phyloP scores from a whole-genome alignment of 495 filamentous ascomycete species.

The Darksidea phi region DNA sequence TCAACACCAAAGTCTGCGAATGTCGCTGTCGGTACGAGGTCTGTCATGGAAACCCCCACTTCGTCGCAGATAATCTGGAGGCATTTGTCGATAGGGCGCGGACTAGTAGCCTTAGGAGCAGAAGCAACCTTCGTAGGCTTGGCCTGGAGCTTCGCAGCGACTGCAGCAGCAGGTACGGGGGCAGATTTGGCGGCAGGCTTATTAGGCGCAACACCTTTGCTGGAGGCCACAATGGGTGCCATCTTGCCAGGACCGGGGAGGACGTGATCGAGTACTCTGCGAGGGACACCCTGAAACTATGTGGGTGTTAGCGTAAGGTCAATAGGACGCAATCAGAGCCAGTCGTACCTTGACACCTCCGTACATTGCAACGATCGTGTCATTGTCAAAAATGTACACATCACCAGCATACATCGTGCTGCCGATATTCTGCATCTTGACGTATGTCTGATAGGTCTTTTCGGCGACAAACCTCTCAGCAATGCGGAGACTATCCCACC shows the following conservation, averaged over 20 bases:
- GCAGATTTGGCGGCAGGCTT: slow-evolving; percentile 16
- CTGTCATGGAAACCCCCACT: slow-evolving; percentile 35
- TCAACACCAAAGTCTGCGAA: slow-evolving; percentile 53
- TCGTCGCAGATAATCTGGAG: slow-evolving; percentile 49
- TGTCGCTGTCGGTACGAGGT: slow-evolving; percentile 11
- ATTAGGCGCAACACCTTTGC: neutral
- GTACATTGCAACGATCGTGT: slow-evolving; percentile 33
- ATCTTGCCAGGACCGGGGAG: slow-evolving; percentile 19
- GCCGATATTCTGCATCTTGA: slow-evolving; percentile 57
- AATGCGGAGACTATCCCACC: slow-evolving; percentile 74
- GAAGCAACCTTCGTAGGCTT: slow-evolving; percentile 6
- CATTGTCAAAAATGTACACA: slow-evolving; percentile 52
- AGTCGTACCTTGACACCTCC: slow-evolving; percentile 6
- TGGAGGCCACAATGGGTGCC: neutral
- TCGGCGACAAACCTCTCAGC: slow-evolving; percentile 60
- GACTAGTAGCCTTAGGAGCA: slow-evolving; percentile 6
- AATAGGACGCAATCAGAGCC: neutral
- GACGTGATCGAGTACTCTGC: slow-evolving; percentile 28
- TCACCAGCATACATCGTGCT: slow-evolving; percentile 53
- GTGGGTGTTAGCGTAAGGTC: neutral
- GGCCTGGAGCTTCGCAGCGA: slow-evolving; percentile 16
- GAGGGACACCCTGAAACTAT: slow-evolving; percentile 35
- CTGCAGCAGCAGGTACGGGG: slow-evolving; percentile 19
- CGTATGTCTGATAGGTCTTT: slow-evolving; percentile 70
- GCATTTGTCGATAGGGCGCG: slow-evolving; percentile 18